Evolutionary conservation across 2,329 filamentous ascomycete species (phyloP), one percentile per base, ranked within the genome.

Genomic region (Calonectria hongkongensis): DNA sequence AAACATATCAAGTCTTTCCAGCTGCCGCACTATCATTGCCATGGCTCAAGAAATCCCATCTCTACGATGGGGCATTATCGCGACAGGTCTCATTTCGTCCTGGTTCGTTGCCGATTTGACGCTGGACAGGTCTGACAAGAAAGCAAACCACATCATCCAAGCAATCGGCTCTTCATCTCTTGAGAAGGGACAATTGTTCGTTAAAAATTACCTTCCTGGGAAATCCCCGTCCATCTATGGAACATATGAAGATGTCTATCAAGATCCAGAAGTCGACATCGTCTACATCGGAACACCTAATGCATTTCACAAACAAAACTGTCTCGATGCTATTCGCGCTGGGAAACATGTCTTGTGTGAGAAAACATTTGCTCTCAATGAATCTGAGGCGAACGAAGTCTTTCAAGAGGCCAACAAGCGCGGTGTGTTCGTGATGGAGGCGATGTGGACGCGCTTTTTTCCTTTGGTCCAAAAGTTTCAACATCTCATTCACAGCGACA

Each of bases 331-430:
- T 21, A 87, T 87, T 64, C 76, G 74, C 1, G 81, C 81, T 2
- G 84, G 85, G 7, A 87, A 87, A 76, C 81, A 87, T 56, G 81
- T 86, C 2, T 80, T 87, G 1, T 87, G 86, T 75, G 86, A 87
- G 74, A 87, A 87, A 76, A 76, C 86, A 0, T 86, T 87, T 71
- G 79, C 83, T 0, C 71, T 87, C 67, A 87, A 82, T 21, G 81
- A 82, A 2, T 74, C 70, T 2, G 83, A 87, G 64, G 83, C 85
- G 0, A 79, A 75, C 25, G 82, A 85, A 64, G 82, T 87, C 4
- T 82, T 86, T 21, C 81, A 73, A 0, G 82, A 83, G 2, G 86
- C 86, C 1, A 76, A 81, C 68, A 73, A 75, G 30, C 83, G 83
- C 68, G 82, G 83, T 10, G 83, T 87, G 7, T 87, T 84, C 71